Percentiles rank a stretch among this genome's conserved stretches.
Conservation (phyloP, 192 early-diverging fungal species). For the Dissophora ornata region DNA sequence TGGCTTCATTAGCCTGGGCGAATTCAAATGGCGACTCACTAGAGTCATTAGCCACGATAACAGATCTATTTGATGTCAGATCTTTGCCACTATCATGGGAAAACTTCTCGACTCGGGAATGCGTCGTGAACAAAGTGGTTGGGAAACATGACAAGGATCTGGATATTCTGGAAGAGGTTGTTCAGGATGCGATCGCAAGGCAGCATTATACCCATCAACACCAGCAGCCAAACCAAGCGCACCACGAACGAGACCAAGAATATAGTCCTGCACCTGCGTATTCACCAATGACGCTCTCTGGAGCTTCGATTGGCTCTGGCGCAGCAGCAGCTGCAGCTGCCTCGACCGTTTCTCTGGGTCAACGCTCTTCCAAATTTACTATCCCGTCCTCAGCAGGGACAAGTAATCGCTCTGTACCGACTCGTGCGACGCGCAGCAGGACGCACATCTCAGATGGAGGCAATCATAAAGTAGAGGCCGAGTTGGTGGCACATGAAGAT, state of each 20-base stretch:
- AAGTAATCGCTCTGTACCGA: constrained; percentile 1
- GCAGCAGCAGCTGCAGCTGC: background rate
- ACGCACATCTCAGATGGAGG: constrained; percentile 9
- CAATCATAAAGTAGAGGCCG: background rate
- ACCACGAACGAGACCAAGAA: constrained; percentile 10
- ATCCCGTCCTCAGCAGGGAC: background rate
- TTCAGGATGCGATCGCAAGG: constrained; percentile 37
- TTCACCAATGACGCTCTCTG: constrained; percentile 6
- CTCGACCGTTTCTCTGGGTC: background rate
- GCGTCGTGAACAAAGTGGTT: constrained; percentile 41
- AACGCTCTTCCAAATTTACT: background rate
- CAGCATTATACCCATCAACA: constrained; percentile 26
- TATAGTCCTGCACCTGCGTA: background rate
- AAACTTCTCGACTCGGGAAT: constrained; percentile 47
- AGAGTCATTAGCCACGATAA: constrained; percentile 4
- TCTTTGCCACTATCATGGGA: constrained; percentile 39
- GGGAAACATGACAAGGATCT: constrained; percentile 45
- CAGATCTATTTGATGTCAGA: constrained; percentile 24
- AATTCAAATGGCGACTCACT: constrained; percentile 14
- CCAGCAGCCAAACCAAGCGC: constrained; percentile 6
- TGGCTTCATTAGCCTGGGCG: constrained; percentile 15
- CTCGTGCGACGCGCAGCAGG: constrained; percentile 32
- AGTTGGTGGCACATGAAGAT: constrained; percentile 32
- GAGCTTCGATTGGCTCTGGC: background rate
- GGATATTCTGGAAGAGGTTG: constrained; percentile 31